Evolutionary conservation across 495 filamentous ascomycete genomes (phyloP), one percentile per base, ranked within the genome.

Genomic region (Penicillium bovifimosum): DNA sequence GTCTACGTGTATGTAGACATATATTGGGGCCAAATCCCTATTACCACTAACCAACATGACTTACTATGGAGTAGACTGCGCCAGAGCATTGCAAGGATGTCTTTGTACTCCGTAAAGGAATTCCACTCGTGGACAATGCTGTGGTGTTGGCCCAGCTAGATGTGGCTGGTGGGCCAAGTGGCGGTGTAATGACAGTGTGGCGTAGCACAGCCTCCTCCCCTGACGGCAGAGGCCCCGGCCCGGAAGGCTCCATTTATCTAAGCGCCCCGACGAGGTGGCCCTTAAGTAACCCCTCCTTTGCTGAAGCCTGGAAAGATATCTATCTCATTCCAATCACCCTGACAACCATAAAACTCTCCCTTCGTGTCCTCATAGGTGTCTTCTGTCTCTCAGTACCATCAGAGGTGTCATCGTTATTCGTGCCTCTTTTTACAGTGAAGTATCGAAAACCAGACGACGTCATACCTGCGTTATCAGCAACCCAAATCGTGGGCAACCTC

Each of bases 251-350:
- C 41, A 29, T 42, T 64, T 65, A 63, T 65, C 60, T 65, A 63
- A 65, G 62, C 62, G 62, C 62, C 56, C 53, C 58, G 60, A 49
- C 57, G 27, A 24, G 20, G 20, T 39, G n/a, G 14, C 35, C 50
- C 52, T 55, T 60, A 63, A 63, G 50, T 52, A 32, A 18, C 59
- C 61, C 58, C 56, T 54, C 50, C 49, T 55, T 59, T 40, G 35
- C 50, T 48, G 29, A 24, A 7, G 33, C n/a, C 45, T 55, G 34
- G 6, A 43, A 38, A 38, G 28, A 48, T 1, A 27, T 54, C 28
- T 11, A 29, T 31, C 43, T 42, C 41, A 50, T 50, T 28, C 47
- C 26, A 24, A 24, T 32, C 17, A 39, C 40, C 27, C 52, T 43
- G 14, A 35, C 18, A 3, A 27, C 47, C 34, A 20, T 45, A 9